These are phyloP conservation scores for Diphasiastrum complanatum DNA, from an alignment of 83 land plant genomes.

Conservation along the genomic window DNA sequence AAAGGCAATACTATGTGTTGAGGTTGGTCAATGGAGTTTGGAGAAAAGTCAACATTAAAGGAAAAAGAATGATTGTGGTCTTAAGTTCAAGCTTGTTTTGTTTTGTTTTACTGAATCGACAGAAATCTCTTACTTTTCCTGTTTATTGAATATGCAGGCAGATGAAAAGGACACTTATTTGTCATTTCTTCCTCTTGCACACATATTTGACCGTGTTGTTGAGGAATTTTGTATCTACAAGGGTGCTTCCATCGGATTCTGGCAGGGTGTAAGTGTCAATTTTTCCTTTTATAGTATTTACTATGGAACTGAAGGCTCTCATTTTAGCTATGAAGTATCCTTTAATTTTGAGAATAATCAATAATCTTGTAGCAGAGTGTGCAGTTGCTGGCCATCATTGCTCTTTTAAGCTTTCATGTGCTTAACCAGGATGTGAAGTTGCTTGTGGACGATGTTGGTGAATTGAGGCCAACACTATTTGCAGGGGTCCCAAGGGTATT, in stretches of 20 bases:
- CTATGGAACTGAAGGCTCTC: too few species aligned
- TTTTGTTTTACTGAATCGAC: too few species aligned
- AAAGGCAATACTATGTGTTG: too few species aligned
- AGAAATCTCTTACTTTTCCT: too few species aligned
- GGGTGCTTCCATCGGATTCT: constrained; percentile 14
- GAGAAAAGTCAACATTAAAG: too few species aligned
- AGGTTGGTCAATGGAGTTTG: too few species aligned
- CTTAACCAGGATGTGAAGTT: background rate
- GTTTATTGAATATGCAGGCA: too few species aligned
- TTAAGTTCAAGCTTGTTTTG: too few species aligned
- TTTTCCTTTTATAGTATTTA: too few species aligned
- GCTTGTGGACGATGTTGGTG: constrained; percentile 4
- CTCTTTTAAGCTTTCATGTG: background rate
- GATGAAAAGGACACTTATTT: constrained; percentile 1
- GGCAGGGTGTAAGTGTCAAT: constrained; percentile 8
- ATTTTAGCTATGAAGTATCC: background rate
- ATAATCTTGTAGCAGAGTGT: too few species aligned
- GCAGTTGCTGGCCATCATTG: too few species aligned
- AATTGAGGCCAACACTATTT: constrained; percentile 11
- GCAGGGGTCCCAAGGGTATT: constrained; percentile 13
- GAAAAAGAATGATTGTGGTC: too few species aligned
- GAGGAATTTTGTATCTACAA: constrained; percentile 10
- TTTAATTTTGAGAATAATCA: background rate
- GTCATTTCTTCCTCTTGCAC: constrained; percentile 13
- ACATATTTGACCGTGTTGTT: constrained; percentile 11